phyloP scores from a whole-genome alignment of 1,139 yeast genomes.

The Debaryomyces udenii region DNA sequence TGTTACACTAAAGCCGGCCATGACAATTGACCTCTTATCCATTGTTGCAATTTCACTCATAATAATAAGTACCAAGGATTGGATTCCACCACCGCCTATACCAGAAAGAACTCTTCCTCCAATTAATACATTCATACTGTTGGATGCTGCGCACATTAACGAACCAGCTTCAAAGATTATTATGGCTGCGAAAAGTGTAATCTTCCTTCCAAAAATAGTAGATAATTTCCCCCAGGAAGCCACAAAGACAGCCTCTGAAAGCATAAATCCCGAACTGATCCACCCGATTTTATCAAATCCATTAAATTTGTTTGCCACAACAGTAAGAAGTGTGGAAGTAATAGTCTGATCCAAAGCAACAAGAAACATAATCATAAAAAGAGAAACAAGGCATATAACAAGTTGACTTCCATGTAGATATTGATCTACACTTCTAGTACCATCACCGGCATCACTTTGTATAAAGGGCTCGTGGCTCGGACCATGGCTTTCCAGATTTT shows the following conservation, averaged over 20 bases:
- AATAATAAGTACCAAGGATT: constrained; percentile 46
- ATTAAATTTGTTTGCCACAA: constrained; percentile 41
- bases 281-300: constrained; percentile 30
- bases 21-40: constrained; percentile 33
- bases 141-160: constrained; percentile 45
- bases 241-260: constrained; percentile 36
- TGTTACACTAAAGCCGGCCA: constrained; percentile 46
- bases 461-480: constrained; percentile 17
- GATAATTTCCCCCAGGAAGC: constrained; percentile 46
- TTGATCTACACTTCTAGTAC: constrained; percentile 42
- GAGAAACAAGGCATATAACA: constrained; percentile 28
- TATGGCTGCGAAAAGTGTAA: constrained; percentile 38
- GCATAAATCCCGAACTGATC: constrained; percentile 31
- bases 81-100: constrained; percentile 49
- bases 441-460: constrained; percentile 48
- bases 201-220: constrained; percentile 50
- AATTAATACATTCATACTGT: constrained; percentile 38
- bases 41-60: constrained; percentile 46
- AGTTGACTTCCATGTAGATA: constrained; percentile 35
- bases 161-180: constrained; percentile 42
- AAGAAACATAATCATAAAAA: constrained; percentile 36
- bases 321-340: constrained; percentile 38
- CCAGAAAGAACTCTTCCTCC: constrained; percentile 49
- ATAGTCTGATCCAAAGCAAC: constrained; percentile 48
- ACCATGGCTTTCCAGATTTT: constrained; percentile 3